Evolutionary conservation across 768 basidiomycete species (phyloP).

Genomic region (Tremella yokohamensis): DNA sequence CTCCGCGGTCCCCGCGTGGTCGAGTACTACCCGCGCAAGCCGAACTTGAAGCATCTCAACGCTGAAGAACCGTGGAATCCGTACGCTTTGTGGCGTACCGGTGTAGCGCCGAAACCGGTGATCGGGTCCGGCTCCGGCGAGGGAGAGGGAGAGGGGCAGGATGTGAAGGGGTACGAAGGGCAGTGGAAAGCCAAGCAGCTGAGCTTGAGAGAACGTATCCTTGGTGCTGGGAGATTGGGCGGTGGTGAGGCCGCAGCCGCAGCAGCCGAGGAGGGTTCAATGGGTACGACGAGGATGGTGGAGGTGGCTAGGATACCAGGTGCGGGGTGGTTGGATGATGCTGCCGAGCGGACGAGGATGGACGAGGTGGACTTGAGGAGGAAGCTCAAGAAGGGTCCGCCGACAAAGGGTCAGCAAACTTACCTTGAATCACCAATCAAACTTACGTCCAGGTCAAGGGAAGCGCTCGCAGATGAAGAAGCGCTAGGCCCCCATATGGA

Average conservation of each 20-base stretch:
- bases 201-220: not conserved
- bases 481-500: no score
- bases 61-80: constrained; percentile 4
- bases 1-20: constrained; percentile 83
- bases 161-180: not conserved
- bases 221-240: constrained; percentile 4
- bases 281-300: constrained; percentile 17
- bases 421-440: not conserved
- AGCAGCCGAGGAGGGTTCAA: constrained; percentile 15
- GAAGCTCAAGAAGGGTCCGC: constrained; percentile 40
- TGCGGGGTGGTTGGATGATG: constrained; percentile 45
- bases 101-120: not conserved
- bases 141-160: constrained; percentile 2
- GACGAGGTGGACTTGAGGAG: constrained; percentile 33
- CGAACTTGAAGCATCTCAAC: constrained; percentile 10
- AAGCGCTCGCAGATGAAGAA: not conserved
- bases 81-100: not conserved
- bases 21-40: constrained; percentile 56
- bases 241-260: not conserved
- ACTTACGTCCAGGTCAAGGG: not conserved
- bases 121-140: no score
- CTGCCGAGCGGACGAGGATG: constrained; percentile 29
- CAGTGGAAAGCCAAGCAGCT: not conserved
- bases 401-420: constrained; percentile 47
- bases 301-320: constrained; percentile 26